Conservation (phyloP, 768 basidiomycete genomes). For the Termitomyces sp. region DNA sequence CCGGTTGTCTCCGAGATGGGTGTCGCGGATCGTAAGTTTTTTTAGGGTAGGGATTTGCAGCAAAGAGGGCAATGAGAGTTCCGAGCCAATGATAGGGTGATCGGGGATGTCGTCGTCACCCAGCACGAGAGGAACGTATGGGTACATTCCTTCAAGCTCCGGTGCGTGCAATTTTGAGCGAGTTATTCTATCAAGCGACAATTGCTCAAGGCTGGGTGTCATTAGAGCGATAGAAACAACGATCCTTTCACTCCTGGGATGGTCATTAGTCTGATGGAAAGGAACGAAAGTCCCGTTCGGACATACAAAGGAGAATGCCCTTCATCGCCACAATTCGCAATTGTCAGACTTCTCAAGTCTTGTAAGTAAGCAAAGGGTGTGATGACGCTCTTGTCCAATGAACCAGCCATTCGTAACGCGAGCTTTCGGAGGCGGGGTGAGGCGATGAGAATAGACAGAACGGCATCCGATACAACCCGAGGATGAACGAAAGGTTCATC, state of each 20-base stretch:
- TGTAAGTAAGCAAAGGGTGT: slow-evolving; percentile 39
- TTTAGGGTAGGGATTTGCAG: slow-evolving; percentile 57
- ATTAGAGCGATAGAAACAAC: slow-evolving; percentile 65
- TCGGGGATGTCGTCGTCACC: slow-evolving; percentile 58
- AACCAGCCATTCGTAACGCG: slow-evolving; percentile 41
- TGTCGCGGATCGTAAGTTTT: slow-evolving; percentile 61
- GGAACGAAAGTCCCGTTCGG: background rate
- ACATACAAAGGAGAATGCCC: slow-evolving; percentile 38
- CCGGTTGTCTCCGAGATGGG: slow-evolving; percentile 59
- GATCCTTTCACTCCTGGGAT: slow-evolving; percentile 57
- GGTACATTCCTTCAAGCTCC: slow-evolving; percentile 48
- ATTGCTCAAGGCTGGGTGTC: slow-evolving; percentile 45
- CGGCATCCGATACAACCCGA: slow-evolving; percentile 35
- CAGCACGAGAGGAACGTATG: slow-evolving; percentile 53
- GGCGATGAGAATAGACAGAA: slow-evolving; percentile 45
- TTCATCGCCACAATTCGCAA: slow-evolving; percentile 42
- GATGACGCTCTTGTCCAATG: slow-evolving; percentile 43
- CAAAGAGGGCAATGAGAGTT: slow-evolving; percentile 60
- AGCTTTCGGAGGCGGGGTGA: slow-evolving; percentile 45
- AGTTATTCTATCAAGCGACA: slow-evolving; percentile 58
- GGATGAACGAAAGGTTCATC: slow-evolving; percentile 14
- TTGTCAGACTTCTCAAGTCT: slow-evolving; percentile 39
- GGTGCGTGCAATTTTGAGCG: slow-evolving; percentile 64
- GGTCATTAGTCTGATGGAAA: slow-evolving; percentile 3
- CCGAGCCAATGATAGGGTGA: slow-evolving; percentile 46